Base-by-base conservation (phyloP, 2,329 filamentous ascomycete species). In the Calycina herbarum region DNA sequence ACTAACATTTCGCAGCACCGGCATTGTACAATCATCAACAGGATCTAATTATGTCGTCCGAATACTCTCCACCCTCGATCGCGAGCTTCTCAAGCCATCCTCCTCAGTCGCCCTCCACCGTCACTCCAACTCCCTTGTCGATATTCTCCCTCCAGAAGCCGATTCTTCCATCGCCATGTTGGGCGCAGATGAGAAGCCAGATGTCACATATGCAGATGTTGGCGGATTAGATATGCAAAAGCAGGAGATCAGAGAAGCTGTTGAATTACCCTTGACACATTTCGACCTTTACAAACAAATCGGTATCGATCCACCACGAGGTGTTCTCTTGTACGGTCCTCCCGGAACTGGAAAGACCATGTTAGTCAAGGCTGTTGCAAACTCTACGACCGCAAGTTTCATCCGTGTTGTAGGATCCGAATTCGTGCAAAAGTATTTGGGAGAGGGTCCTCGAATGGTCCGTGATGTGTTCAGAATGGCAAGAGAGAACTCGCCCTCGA, bases 221-320 rank as follows among this genome's bases (percentile, higher is more conserved):
- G 95, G 95, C 83, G 95, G 95, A 59, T 82, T 98, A 71, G 95
- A 99, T 76, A 99, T 99, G 95, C 95, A 99, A 82, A 99, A 99
- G 84, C 95, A 99, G 82, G 95, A 99, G 80, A 99, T 99, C 71
- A 87, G 95, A 71, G 95, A 99, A 81, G 95, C 95, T 11, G 95
- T 99, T 63, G 95, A 99, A 83, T 84, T 99, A 70, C 95, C 95
- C 40, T 84, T 99, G 74, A 97, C 94, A 68, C 95, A 98, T 79
- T 98, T 98, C 78, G 94, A 98, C 54, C 89, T 98, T 45, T 99
- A 99, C 85, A 96, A 94, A 82, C 95, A 99, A 81, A 99, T 99
- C 71, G 95, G 95, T 80, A 99, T 99, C 77, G 95, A 99, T 78
- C 95, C 95, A 59, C 95, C 95, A 57, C 93, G 95, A 65, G 95